These are phyloP conservation scores for Trichoderma orchidacearum DNA, from an alignment of 495 filamentous ascomycete species.

Conservation along the genomic window DNA sequence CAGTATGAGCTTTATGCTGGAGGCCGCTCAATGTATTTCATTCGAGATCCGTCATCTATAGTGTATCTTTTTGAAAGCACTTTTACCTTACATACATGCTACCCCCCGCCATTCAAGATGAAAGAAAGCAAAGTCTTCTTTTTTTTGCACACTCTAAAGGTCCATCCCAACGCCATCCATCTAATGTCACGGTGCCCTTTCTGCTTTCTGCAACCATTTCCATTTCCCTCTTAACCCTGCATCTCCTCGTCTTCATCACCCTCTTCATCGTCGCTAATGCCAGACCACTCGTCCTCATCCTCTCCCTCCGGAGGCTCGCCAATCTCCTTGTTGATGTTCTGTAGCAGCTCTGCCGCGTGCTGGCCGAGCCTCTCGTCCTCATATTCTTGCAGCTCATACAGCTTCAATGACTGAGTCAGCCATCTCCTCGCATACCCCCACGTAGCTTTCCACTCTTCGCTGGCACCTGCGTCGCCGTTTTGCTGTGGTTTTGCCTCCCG, in stretches of 20 bases:
- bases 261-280: slow-evolving; percentile 26
- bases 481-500: slow-evolving; percentile 16
- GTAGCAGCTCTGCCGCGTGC: slow-evolving; percentile 49
- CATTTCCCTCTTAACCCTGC: slow-evolving; percentile 10
- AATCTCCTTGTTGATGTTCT: slow-evolving; percentile 38
- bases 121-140: neutral
- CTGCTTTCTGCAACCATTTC: too few species aligned
- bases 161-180: slow-evolving; percentile 13
- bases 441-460: slow-evolving; percentile 29
- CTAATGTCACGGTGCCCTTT: slow-evolving; percentile 8
- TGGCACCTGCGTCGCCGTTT: slow-evolving; percentile 8
- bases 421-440: slow-evolving; percentile 47
- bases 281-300: slow-evolving; percentile 34
- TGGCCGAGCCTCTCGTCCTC: slow-evolving; percentile 57
- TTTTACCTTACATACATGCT: too few species aligned
- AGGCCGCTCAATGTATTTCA: too few species aligned
- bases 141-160: neutral
- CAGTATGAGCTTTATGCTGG: too few species aligned
- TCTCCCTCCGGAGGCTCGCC: slow-evolving; percentile 34
- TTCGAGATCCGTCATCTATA: too few species aligned
- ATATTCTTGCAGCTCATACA: slow-evolving; percentile 50
- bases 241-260: slow-evolving; percentile 17
- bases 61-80: too few species aligned
- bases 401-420: slow-evolving; percentile 44
- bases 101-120: neutral